Base-by-base conservation (phyloP, 345 rosid genomes). In the Garcia nutans region DNA sequence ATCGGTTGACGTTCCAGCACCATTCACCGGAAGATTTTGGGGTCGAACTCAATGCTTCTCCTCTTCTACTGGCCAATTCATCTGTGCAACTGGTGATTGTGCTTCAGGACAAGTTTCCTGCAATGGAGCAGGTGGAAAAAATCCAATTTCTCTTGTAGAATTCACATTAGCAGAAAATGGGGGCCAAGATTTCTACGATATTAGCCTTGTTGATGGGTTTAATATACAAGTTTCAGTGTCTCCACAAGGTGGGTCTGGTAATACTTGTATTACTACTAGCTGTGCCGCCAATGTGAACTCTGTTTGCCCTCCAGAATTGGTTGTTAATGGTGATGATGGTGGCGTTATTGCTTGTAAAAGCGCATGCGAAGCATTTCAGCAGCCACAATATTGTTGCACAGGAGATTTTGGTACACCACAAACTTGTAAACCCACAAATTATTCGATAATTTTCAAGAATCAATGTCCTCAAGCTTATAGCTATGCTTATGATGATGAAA, bases 131-230 rank as follows among this genome's bases (percentile, higher is more conserved):
- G 84, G 86, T 7, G 87, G 72, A 23, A 73, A 12, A 45, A 77
- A 87, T 7, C 88, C 88, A 0, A 76, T 76, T 0, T 74, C 87
- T 45, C 77, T 86, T 0, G 79, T 64, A 0, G 89, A 86, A 58
- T 65, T 86, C 75, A 79, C 81, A 1, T 24, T 83, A 0, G 78
- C 76, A 0, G 37, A 54, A 0, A 45, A 75, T 10, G 68, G 65
- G 3, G 73, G 78, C 1, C 65, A 71, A n/a, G 88, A 83, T 50
- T 79, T 65, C 75, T 83, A 59, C 74, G 84, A 86, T 69, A 13
- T 86, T 6, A 81, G 85, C 74, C 89, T 82, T 6, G 89, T 86
- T 19, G 85, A 86, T 23, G 89, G 89, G 66, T 86, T 72, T 58
- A 86, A 86, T 70, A 16, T 86, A 59, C 86, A 82, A 12, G 20